phyloP scores from a whole-genome alignment of 305 asterid genomes.

The Fraxinus velutina region DNA sequence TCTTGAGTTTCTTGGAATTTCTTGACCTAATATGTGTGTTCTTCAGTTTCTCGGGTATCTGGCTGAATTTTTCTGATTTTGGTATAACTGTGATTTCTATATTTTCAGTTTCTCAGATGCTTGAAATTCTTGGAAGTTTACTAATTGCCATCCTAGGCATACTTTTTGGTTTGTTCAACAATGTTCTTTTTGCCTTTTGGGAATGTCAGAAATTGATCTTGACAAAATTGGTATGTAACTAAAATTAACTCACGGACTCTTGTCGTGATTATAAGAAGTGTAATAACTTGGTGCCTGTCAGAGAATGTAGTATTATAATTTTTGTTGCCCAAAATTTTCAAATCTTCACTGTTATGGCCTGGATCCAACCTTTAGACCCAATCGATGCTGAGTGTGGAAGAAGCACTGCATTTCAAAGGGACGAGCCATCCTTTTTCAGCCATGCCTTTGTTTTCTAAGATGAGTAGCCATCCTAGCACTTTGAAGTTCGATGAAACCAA shows the following conservation, averaged over 20 bases:
- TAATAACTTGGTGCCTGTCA: background rate
- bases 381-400: background rate
- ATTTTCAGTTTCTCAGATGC: background rate
- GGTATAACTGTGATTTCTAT: background rate
- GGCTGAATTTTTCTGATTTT: background rate
- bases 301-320: background rate
- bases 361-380: background rate
- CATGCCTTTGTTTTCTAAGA: background rate
- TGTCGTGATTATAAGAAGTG: background rate
- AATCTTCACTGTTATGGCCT: background rate
- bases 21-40: background rate
- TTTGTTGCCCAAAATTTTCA: background rate
- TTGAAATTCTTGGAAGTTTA: background rate
- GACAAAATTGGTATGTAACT: background rate
- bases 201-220: background rate
- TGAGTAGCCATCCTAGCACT: background rate
- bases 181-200: background rate
- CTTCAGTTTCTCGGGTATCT: background rate
- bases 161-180: background rate
- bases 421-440: background rate
- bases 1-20: background rate
- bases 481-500: background rate
- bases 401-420: background rate
- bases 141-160: background rate
- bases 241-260: background rate